These are phyloP conservation scores for Penicillium sp. DNA, from an alignment of 2,329 filamentous ascomycete species.

Conservation along the genomic window DNA sequence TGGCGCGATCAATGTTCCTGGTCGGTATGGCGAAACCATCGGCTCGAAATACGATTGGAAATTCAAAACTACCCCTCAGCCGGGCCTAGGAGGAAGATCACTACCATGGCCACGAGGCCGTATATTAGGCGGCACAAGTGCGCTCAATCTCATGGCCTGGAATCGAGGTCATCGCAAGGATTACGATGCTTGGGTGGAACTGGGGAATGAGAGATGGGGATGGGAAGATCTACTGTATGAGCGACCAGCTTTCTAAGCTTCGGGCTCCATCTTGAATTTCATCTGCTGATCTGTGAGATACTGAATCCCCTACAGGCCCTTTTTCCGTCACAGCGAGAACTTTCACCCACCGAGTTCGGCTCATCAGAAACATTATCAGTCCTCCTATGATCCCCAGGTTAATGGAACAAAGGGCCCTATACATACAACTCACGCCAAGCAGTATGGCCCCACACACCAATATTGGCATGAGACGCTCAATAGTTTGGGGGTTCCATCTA, in stretches of 20 bases:
- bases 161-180: conserved; percentile 25
- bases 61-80: conserved; percentile 31
- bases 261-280: background rate
- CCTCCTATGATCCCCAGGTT: conserved; percentile 11
- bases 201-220: conserved; percentile 33
- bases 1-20: conserved; percentile 26
- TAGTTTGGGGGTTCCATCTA: conserved; percentile 38
- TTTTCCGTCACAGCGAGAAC: conserved; percentile 52
- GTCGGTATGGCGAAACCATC: conserved; percentile 12
- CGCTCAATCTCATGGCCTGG: conserved; percentile 33
- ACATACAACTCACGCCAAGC: conserved; percentile 24
- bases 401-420: conserved; percentile 38
- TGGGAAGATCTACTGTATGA: conserved; percentile 24
- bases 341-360: conserved; percentile 32
- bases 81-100: conserved; percentile 10
- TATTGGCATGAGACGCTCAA: conserved; percentile 48
- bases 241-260: background rate
- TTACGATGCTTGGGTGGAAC: conserved; percentile 32
- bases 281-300: conserved; percentile 9
- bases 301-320: conserved; percentile 44
- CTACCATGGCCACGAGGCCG: conserved; percentile 26
- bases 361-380: conserved; percentile 27
- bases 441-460: conserved; percentile 37
- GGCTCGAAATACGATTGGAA: conserved; percentile 34
- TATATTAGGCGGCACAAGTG: conserved; percentile 33